Evolutionary conservation across 2,329 filamentous ascomycete genomes (phyloP).

Genomic region (Fusarium drepaniforme): DNA sequence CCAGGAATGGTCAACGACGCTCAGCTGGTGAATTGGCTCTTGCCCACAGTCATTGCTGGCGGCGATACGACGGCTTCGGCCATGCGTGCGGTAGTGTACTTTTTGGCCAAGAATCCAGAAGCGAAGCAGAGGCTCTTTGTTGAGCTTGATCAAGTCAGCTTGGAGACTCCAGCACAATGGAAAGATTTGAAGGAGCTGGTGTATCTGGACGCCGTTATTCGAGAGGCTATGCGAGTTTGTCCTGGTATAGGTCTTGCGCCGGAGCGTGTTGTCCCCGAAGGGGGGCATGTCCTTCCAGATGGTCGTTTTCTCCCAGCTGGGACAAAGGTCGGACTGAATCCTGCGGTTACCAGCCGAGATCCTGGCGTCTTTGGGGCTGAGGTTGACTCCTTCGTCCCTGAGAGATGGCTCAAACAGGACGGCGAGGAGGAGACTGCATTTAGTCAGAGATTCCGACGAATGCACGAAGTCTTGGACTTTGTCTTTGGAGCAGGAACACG

Average conservation of each 20-base stretch:
- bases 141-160: neutral
- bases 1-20: slow-evolving; percentile 17
- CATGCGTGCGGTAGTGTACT: slow-evolving; percentile 50
- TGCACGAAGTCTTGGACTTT: neutral
- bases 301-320: neutral
- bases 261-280: slow-evolving; percentile 7
- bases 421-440: neutral
- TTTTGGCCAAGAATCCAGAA: slow-evolving; percentile 47
- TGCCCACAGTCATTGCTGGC: slow-evolving; percentile 47
- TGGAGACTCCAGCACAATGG: neutral
- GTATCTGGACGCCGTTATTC: slow-evolving; percentile 1
- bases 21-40: slow-evolving; percentile 46
- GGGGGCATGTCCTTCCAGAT: neutral
- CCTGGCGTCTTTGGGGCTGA: neutral
- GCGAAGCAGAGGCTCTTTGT: slow-evolving; percentile 3
- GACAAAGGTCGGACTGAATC: slow-evolving; percentile 2
- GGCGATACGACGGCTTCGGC: slow-evolving; percentile 50
- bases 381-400: neutral
- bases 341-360: neutral
- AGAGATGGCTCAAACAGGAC: neutral
- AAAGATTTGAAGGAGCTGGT: neutral
- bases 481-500: slow-evolving; percentile 3
- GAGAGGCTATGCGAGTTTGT: slow-evolving; percentile 2
- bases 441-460: neutral
- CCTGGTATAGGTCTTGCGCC: neutral